phyloP scores from a whole-genome alignment of 2,329 filamentous ascomycete genomes.

The Cyphellophora attinorum region DNA sequence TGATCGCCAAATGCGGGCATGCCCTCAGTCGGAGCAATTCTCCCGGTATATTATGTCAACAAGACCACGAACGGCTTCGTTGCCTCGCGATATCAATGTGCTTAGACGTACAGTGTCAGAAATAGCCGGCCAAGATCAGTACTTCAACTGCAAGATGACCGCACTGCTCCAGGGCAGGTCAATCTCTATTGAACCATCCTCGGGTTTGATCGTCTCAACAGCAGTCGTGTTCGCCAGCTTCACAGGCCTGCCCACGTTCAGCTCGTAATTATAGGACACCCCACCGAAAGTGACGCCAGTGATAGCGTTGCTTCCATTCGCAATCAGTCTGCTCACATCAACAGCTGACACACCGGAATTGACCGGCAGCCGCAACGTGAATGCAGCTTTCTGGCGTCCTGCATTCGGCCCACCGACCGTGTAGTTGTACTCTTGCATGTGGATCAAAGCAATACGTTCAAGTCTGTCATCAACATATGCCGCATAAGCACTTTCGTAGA shows the following conservation, averaged over 20 bases:
- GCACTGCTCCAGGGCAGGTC: conserved; percentile 21
- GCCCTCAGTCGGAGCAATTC: too few species aligned
- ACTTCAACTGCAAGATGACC: conserved; percentile 17
- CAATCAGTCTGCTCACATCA: conserved; percentile 41
- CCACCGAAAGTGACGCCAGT: conserved; percentile 54
- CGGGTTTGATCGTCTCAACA: conserved; percentile 31
- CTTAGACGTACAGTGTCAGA: too few species aligned
- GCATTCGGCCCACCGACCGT: conserved; percentile 25
- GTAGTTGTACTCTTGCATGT: conserved; percentile 52
- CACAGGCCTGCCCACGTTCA: conserved; percentile 45
- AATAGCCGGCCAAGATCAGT: too few species aligned
- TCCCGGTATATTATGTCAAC: too few species aligned
- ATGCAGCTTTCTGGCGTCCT: conserved; percentile 15
- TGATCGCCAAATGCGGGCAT: too few species aligned
- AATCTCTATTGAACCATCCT: conserved; percentile 24
- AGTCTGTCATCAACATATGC: conserved; percentile 40
- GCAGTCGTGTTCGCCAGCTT: conserved; percentile 46
- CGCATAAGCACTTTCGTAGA: conserved; percentile 44
- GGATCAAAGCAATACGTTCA: conserved; percentile 44
- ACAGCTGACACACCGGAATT: conserved; percentile 17
- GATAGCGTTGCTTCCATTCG: conserved; percentile 56
- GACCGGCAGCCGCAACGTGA: conserved; percentile 19
- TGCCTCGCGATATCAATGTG: too few species aligned
- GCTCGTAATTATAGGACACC: conserved; percentile 52
- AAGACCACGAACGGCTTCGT: too few species aligned